Base-by-base conservation (phyloP, 2,329 filamentous ascomycete species). In the Apiospora kogelbergensis region DNA sequence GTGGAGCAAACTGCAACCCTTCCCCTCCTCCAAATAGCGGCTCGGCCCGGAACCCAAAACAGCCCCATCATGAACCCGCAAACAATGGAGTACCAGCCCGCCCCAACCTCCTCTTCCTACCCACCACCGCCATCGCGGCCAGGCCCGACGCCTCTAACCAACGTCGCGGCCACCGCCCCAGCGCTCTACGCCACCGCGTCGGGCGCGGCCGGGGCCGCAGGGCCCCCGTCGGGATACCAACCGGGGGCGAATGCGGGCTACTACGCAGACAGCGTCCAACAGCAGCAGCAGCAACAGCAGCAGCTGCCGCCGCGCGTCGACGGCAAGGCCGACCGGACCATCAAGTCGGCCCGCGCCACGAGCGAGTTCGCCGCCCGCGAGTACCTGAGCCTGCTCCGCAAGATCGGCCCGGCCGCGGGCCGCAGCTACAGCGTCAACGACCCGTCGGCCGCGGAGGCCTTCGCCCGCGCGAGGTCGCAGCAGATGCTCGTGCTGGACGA, bases 401-500 rank as follows among this genome's bases (percentile, higher is more conserved):
- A 37, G 53, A 37, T 60, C 30, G 40, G 40, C 40, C 75, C 68
- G 73, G 74, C 63, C 74, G 70, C 6, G 68, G 22, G 65, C 53
- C 33, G 53, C 30, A 65, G 41, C 63, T 45, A 60, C 37, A 26
- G 73, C 70, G 74, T 76, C 75, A 68, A 78, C 73, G 72, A 77
- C 72, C 44, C 79, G 22, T 79, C 80, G n/a, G 75, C 84, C 42
- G 82, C 86, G 63, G 77, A 80, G 42, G 82, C 86, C 57, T 77
- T 80, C 60, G 77, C 80, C 3, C 82, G 81, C 37, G 75, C 87
- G 63, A 78, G 82, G 7, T 71, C 73, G 6, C 84, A 86, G 74
- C 80, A 81, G 6, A 80, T 75, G 37, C 71, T 82, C 9, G 79
- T 84, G n/a, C 71, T 85, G 11, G 77, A 76, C 22, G 84, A 87